Evolutionary conservation across 169 alveolate genomes (phyloP).

Genomic region (Plasmodium malariae): DNA sequence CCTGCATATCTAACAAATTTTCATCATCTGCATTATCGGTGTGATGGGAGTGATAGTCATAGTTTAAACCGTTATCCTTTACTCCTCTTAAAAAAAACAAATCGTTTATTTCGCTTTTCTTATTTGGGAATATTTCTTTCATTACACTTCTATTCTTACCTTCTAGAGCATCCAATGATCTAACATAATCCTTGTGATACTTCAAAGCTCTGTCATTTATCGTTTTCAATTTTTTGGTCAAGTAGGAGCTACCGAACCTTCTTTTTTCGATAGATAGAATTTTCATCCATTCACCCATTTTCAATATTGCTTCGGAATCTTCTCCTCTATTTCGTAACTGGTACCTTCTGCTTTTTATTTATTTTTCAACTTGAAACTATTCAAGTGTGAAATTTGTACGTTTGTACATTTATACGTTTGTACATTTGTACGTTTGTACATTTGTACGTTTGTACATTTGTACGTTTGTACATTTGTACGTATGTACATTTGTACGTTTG

Average conservation of each 20-base stretch:
- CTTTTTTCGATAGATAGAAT: conserved; percentile 15
- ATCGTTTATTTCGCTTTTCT: conserved; percentile 73
- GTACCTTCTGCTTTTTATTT: too few species aligned
- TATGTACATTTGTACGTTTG: too few species aligned
- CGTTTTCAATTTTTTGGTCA: conserved; percentile 57
- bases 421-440: too few species aligned
- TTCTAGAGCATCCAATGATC: conserved; percentile 64
- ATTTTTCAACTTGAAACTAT: too few species aligned
- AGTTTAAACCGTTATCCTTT: neutral
- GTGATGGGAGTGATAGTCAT: too few species aligned
- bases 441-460: too few species aligned
- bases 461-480: too few species aligned
- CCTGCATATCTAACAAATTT: conserved; percentile 12
- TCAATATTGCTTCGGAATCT: conserved; percentile 1
- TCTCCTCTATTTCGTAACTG: neutral
- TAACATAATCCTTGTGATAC: conserved; percentile 65
- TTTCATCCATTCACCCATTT: neutral
- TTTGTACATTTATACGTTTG: neutral
- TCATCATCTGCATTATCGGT: conserved; percentile 10
- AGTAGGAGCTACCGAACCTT: conserved; percentile 70
- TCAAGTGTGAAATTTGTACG: too few species aligned
- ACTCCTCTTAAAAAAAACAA: conserved; percentile 61
- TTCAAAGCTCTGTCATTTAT: conserved; percentile 71
- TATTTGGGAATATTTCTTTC: conserved; percentile 74
- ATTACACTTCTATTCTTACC: conserved; percentile 76